Evolutionary conservation across 345 rosid species (phyloP), one percentile per base, ranked within the genome.

Genomic region (Linum trigynum): DNA sequence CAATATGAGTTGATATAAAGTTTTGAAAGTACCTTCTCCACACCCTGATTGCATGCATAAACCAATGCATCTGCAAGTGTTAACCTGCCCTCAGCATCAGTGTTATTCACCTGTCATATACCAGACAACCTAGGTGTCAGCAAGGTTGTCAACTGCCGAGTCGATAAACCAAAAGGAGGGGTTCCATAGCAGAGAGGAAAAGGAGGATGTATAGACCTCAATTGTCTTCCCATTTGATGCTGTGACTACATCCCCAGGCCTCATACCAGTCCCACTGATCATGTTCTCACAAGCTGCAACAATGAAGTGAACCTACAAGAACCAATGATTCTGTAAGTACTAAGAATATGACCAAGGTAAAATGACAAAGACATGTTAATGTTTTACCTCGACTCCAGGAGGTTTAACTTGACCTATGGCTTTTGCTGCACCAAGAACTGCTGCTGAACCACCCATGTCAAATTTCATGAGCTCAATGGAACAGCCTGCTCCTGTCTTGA

Each of bases 391-490:
- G 42, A 94, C 96, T 69, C 96, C 95, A 45, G 86, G 80, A 73
- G 99, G 99, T 79, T 90, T 94, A 63, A 94, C 82, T 77, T 84
- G 82, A 69, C 86, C 96, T 66, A 94, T 85, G 69, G 99, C 97
- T 81, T 88, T 94, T 8, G 97, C 97, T 59, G 99, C 96, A 15
- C 99, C 96, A 16, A 94, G 80, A 77, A 94, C 96, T 17, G 95
- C 99, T n/a, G 92, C 97, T n/a, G 96, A 84, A 76, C 99, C 97
- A 7, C 95, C 97, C 97, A 90, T 94, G 70, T 94, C 99, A 64
- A 72, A 74, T 71, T 94, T 90, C 99, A 90, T 94, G 71, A 74
- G 87, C 79, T 88, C 99, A 72, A 90, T 94, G 35, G 39, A 76
- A 77, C 91, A 85, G 55, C 89, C 95, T 71, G 95, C 85, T 62